These are phyloP conservation scores for Salix exigua DNA, from an alignment of 345 rosid species.

Conservation along the genomic window DNA sequence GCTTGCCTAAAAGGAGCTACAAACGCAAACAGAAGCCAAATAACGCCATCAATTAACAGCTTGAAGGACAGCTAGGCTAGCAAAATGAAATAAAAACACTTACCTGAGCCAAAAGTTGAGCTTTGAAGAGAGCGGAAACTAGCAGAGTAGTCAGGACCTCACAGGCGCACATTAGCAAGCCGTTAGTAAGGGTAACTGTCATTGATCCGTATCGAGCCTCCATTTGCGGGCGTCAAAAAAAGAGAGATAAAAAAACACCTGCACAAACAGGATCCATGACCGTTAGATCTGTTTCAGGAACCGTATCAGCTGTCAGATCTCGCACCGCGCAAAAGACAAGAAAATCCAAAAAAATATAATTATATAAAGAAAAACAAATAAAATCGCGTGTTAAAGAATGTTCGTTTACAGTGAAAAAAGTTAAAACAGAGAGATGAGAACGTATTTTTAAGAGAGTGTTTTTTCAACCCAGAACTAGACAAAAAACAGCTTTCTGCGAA, in stretches of 20 bases:
- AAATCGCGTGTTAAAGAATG: neutral
- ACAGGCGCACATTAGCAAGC: slow-evolving; percentile 48
- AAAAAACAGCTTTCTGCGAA: slow-evolving; percentile 20
- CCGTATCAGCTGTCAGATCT: slow-evolving; percentile 31
- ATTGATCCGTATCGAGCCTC: slow-evolving; percentile 23
- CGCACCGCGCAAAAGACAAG: neutral
- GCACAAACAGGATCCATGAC: slow-evolving; percentile 1
- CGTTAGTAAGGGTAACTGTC: slow-evolving; percentile 30
- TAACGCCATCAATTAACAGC: neutral
- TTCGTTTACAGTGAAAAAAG: slow-evolving; percentile 7
- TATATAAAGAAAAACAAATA: neutral
- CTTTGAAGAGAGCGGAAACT: slow-evolving; percentile 37
- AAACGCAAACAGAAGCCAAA: too few relatives aligned
- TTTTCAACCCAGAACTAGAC: slow-evolving; percentile 1
- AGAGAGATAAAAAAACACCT: neutral
- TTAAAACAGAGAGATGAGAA: neutral
- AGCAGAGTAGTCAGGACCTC: slow-evolving; percentile 39
- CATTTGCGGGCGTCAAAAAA: slow-evolving; percentile 25
- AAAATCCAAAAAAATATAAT: neutral
- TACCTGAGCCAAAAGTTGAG: slow-evolving; percentile 42
- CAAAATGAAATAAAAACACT: neutral
- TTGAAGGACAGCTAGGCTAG: neutral
- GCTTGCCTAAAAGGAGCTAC: neutral
- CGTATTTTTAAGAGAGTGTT: slow-evolving; percentile 2
- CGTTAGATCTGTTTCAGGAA: slow-evolving; percentile 24